Evolutionary conservation across 768 basidiomycete genomes (phyloP).

Genomic region (Mycena vulgaris): DNA sequence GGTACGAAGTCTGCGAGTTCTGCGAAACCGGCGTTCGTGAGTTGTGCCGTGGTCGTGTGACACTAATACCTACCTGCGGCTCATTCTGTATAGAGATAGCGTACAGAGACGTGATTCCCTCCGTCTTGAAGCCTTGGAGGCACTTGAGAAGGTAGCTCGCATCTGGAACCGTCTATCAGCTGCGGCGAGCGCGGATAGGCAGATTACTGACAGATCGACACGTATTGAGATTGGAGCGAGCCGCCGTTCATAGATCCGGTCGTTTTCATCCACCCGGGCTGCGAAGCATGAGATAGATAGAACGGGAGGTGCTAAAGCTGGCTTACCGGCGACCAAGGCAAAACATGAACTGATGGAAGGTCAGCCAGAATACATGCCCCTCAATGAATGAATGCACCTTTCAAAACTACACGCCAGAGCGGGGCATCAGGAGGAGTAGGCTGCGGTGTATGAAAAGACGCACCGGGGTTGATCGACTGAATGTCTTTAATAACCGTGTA

Average conservation of each 20-base stretch:
- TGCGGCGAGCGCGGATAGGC: neutral
- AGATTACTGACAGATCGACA: conserved; percentile 46
- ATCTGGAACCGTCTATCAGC: conserved; percentile 57
- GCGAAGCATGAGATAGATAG: neutral
- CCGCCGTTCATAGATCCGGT: conserved; percentile 79
- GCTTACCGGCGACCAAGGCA: conserved; percentile 85
- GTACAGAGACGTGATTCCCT: conserved; percentile 72
- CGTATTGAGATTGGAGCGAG: conserved; percentile 59
- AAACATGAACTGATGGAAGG: conserved; percentile 59
- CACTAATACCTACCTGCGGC: conserved; percentile 43
- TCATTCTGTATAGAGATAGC: conserved; percentile 78
- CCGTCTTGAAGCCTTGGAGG: conserved; percentile 75
- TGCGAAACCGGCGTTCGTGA: conserved; percentile 32
- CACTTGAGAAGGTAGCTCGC: conserved; percentile 81
- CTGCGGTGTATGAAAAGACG: neutral
- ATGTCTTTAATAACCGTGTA: conserved; percentile 79
- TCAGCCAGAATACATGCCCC: conserved; percentile 1
- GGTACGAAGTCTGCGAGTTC: conserved; percentile 78
- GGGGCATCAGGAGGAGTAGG: neutral
- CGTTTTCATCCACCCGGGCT: conserved; percentile 89
- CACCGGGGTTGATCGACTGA: conserved; percentile 61
- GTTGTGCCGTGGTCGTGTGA: too few species aligned
- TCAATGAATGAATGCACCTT: conserved; percentile 40
- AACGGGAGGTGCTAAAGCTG: neutral
- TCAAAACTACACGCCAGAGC: conserved; percentile 28